Percentiles rank a stretch among this genome's conserved stretches.
Conservation (phyloP, 2,329 filamentous ascomycete genomes). For the Colletotrichum aenigma region DNA sequence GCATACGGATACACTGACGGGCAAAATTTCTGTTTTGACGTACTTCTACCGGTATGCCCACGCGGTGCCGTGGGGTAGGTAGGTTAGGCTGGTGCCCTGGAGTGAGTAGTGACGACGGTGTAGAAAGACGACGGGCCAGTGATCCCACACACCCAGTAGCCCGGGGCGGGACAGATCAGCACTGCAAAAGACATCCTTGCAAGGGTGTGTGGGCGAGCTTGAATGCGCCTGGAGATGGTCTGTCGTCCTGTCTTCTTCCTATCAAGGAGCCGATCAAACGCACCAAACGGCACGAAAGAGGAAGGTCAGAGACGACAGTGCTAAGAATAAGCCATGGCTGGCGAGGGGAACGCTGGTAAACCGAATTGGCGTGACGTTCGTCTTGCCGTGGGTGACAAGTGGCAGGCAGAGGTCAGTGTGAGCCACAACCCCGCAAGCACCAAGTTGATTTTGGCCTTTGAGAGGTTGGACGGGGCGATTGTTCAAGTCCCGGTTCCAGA, state of each 20-base stretch:
- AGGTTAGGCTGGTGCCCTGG: not conserved
- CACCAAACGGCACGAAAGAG: not conserved
- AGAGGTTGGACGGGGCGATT: not conserved
- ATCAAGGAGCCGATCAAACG: constrained; percentile 17
- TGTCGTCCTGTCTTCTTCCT: constrained; percentile 17
- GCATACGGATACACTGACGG: not conserved
- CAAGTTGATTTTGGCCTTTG: not conserved
- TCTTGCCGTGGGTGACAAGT: constrained; percentile 12
- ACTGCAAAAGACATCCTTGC: not conserved
- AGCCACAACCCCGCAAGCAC: constrained; percentile 3
- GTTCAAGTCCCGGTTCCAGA: not conserved
- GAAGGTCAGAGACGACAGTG: not conserved
- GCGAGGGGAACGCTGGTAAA: constrained; percentile 11
- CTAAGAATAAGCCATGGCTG: constrained; percentile 20
- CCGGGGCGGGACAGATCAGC: constrained; percentile 10
- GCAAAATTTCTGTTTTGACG: not conserved
- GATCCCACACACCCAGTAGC: constrained; percentile 3
- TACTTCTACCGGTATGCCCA: not conserved
- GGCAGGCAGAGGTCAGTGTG: constrained; percentile 4
- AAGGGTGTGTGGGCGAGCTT: not conserved
- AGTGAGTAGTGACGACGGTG: not conserved
- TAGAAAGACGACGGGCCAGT: not conserved
- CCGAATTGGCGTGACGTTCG: not conserved
- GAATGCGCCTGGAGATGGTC: not conserved
- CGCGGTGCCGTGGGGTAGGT: not conserved